A percentile compares a stretch with the other conserved stretches of the same genome.
Conservation (phyloP, 352 stramenopile species). For the Peronospora farinosa region DNA sequence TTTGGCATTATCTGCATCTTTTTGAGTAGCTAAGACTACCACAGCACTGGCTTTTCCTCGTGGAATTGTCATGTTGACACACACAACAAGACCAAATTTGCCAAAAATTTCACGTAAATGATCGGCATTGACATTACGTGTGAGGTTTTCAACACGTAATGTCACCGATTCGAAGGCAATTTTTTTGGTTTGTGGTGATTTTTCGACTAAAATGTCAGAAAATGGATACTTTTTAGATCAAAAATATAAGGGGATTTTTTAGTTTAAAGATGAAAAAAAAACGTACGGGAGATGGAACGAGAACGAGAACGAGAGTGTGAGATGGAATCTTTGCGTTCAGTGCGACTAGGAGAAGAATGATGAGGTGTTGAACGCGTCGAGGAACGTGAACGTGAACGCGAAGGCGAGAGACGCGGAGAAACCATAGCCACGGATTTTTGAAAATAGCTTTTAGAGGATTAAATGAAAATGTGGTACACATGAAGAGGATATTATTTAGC, state of each 20-base stretch:
- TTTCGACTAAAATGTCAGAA: too few species aligned
- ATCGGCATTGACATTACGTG: conserved; percentile 76
- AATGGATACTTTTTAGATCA: background rate
- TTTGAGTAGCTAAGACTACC: conserved; percentile 45
- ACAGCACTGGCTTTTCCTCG: conserved; percentile 39
- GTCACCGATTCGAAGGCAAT: conserved; percentile 10
- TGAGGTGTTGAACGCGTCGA: conserved; percentile 4
- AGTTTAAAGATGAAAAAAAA: background rate
- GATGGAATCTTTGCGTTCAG: background rate
- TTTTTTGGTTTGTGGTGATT: background rate
- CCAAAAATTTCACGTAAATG: conserved; percentile 83
- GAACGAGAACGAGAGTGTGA: conserved; percentile 17
- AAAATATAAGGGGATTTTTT: background rate
- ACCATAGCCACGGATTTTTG: conserved; percentile 9
- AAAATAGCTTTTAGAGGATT: background rate
- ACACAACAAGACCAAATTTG: conserved; percentile 69
- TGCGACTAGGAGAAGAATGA: background rate
- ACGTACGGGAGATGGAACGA: conserved; percentile 15
- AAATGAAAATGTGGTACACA: too few species aligned
- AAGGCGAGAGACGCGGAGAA: conserved; percentile 17
- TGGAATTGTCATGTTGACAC: conserved; percentile 46
- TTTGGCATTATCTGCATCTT: conserved; percentile 52
- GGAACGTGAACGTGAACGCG: conserved; percentile 13
- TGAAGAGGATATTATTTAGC: too few species aligned
- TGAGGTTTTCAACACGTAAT: conserved; percentile 77